A percentile compares a stretch with the other conserved stretches of the same genome.
These are phyloP conservation scores for Metschnikowia reukaufii DNA, from an alignment of 805 yeast species.

Conservation along the genomic window DNA sequence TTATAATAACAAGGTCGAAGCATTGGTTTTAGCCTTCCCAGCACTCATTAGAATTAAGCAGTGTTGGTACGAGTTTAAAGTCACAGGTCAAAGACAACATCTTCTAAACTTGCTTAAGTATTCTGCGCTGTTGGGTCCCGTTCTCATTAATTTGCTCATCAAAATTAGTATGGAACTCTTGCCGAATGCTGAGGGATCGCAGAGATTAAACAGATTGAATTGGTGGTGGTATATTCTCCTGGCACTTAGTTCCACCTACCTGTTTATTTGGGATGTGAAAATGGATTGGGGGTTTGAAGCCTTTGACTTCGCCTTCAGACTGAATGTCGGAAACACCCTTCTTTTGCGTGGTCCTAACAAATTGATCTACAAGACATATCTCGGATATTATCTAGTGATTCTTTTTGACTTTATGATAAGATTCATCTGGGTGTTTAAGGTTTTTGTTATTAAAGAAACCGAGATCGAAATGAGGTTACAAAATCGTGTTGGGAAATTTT, in stretches of 20 bases:
- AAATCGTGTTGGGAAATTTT: constrained; percentile 21
- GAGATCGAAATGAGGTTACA: constrained; percentile 19
- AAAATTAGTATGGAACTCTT: constrained; percentile 16
- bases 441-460: constrained; percentile 37
- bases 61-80: constrained; percentile 67
- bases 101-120: constrained; percentile 76
- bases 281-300: constrained; percentile 84
- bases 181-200: constrained; percentile 5
- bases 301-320: constrained; percentile 34
- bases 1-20: constrained; percentile 32
- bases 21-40: constrained; percentile 51
- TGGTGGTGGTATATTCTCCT: constrained; percentile 45
- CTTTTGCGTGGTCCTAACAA: constrained; percentile 22
- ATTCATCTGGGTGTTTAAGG: constrained; percentile 71
- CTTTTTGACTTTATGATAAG: constrained; percentile 63
- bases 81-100: constrained; percentile 54
- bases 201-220: constrained; percentile 25
- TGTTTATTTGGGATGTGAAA: constrained; percentile 85
- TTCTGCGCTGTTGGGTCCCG: constrained; percentile 53
- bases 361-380: constrained; percentile 27
- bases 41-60: constrained; percentile 76
- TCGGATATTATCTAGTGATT: constrained; percentile 57
- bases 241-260: constrained; percentile 67
- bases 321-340: constrained; percentile 7
- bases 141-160: constrained; percentile 28